phyloP scores from a whole-genome alignment of 2,329 filamentous ascomycete genomes.

The Diaporthe batatas region DNA sequence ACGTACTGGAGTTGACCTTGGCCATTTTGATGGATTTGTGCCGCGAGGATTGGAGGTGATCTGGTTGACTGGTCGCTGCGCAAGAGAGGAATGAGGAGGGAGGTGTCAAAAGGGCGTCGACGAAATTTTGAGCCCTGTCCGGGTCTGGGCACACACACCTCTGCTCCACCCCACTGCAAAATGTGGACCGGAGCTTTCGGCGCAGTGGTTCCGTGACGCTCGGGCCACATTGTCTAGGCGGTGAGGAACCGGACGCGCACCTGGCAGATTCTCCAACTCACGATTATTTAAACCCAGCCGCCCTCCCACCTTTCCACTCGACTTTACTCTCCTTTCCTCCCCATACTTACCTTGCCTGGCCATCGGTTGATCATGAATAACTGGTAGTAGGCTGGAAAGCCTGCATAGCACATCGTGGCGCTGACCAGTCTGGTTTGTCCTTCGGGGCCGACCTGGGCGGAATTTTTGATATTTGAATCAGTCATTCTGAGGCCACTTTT shows the following conservation, averaged over 20 bases:
- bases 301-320: slow-evolving; percentile 40
- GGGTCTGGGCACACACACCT: not conserved
- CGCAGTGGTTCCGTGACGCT: slow-evolving; percentile 33
- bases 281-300: slow-evolving; percentile 29
- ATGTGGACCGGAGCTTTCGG: slow-evolving; percentile 42
- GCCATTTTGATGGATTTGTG: slow-evolving; percentile 69
- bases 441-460: slow-evolving; percentile 64
- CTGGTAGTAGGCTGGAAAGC: slow-evolving; percentile 57
- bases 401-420: slow-evolving; percentile 69
- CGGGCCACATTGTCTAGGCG: slow-evolving; percentile 21
- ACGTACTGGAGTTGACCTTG: slow-evolving; percentile 71
- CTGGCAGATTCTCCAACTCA: not conserved
- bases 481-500: slow-evolving; percentile 48
- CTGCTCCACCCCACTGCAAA: slow-evolving; percentile 11
- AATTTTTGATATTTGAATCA: slow-evolving; percentile 61
- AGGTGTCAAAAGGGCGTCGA: not conserved
- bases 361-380: slow-evolving; percentile 58
- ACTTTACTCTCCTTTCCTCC: slow-evolving; percentile 53
- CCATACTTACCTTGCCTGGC: slow-evolving; percentile 65
- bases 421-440: slow-evolving; percentile 63
- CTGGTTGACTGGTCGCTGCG: slow-evolving; percentile 38
- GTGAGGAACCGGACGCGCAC: not conserved
- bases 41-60: slow-evolving; percentile 40
- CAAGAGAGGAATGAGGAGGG: slow-evolving; percentile 29
- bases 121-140: slow-evolving; percentile 9